These are phyloP conservation scores for Starmerella bombicola DNA, from an alignment of 805 yeast species.

Conservation along the genomic window DNA sequence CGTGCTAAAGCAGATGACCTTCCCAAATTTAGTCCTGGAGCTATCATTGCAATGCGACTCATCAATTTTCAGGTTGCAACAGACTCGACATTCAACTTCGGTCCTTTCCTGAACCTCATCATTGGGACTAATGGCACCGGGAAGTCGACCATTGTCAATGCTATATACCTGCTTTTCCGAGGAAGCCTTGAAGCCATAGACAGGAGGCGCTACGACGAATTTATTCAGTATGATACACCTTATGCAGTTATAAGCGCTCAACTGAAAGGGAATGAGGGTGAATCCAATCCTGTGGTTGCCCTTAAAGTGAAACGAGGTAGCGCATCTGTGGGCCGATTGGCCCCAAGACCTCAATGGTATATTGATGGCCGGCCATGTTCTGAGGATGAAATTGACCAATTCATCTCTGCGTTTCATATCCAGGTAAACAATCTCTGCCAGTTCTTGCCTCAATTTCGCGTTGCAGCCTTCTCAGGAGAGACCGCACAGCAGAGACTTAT, in stretches of 20 bases:
- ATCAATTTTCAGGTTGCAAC: slow-evolving; percentile 22
- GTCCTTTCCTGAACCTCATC: slow-evolving; percentile 78
- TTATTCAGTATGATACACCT: slow-evolving; percentile 13
- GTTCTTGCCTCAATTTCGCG: slow-evolving; percentile 89
- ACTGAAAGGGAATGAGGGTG: slow-evolving; percentile 7
- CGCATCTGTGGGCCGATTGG: background rate
- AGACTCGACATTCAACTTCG: slow-evolving; percentile 34
- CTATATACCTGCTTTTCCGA: slow-evolving; percentile 76
- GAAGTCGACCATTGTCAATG: slow-evolving; percentile 84
- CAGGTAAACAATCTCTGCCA: slow-evolving; percentile 89
- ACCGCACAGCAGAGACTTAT: slow-evolving; percentile 59
- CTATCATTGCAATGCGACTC: slow-evolving; percentile 16
- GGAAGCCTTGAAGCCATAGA: slow-evolving; percentile 38
- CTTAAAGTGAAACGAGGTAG: slow-evolving; percentile 1
- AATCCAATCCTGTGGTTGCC: slow-evolving; percentile 1
- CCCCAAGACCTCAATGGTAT: slow-evolving; percentile 9
- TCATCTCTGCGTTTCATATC: slow-evolving; percentile 61
- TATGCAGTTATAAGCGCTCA: slow-evolving; percentile 12
- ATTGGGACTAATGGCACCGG: slow-evolving; percentile 97
- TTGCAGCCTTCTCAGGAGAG: slow-evolving; percentile 77
- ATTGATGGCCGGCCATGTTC: slow-evolving; percentile 15
- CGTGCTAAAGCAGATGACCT: too few species aligned
- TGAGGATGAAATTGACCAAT: slow-evolving; percentile 39
- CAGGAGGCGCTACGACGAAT: slow-evolving; percentile 31
- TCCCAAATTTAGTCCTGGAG: slow-evolving; percentile 14